Base-by-base conservation (phyloP, 2,329 filamentous ascomycete genomes). In the Hyphodiscus sp. region DNA sequence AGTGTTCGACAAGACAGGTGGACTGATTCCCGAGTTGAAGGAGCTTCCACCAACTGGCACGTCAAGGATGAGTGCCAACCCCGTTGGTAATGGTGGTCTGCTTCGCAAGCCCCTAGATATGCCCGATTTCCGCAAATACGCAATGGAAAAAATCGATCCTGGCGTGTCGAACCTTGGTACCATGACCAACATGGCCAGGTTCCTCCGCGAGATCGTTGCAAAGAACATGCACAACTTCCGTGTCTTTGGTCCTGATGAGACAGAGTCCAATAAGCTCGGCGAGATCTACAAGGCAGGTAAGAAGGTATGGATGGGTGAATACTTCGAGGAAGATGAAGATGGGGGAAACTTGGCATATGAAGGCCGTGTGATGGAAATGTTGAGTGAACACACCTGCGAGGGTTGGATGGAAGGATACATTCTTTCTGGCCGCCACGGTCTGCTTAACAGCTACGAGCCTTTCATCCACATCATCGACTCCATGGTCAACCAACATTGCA, bases 401-500 rank as follows among this genome's bases (percentile, higher is more conserved):
- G 87, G 86, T 23, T 91, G 87, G 87, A 75, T 91, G 16, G 87
- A 91, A 72, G 87, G 87, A 2, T 91, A 91, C 66, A 71, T 89
- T 43, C 76, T 91, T 2, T 88, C 82, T 51, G 87, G 87, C 26
- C 79, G 87, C 5, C 87, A 91, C 60, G 87, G 87, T 13, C 68
- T 91, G 55, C 78, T 55, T 43, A 91, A 90, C 76, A 87, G 83
- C 66, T 91, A 91, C 71, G 87, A 91, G 69, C 86, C 87, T 0
- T 91, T 91, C 66, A 87, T 91, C 55, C 86, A 91, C 65, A 82
- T 91, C 63, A 89, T 91, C 63, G 86, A 91, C 69, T 89, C 85
- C 1, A 91, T 91, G 87, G 87, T 91, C 56, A 90, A 89, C 68
- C 87, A 89, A 73, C 87, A 91, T 71, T 89, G 86, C 74, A 91